Base-by-base conservation (phyloP, 2,329 filamentous ascomycete species). In the Polytolypa hystricis region DNA sequence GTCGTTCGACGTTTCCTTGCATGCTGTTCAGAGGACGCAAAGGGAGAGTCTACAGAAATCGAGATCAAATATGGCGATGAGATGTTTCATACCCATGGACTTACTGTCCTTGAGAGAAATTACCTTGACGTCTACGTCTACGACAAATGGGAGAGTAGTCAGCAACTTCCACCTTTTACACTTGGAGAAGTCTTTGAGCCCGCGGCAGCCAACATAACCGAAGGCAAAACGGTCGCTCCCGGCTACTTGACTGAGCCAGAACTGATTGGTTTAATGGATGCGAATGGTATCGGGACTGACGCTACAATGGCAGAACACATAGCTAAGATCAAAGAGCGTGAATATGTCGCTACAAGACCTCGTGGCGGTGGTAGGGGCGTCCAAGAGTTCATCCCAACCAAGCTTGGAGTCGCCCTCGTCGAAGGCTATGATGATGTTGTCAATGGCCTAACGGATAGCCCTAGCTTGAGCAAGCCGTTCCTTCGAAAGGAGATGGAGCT, bases 231-330 rank as follows among this genome's bases (percentile, higher is more conserved):
- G 0, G 74, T 72, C 1, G 69, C 87, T 9, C 91, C 91, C 0
- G 75, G 72, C 15, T 95, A 93, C 55, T 70, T 98, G 19, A 96
- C 91, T 0, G 91, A 98, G 56, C 87, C 91, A 0, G 91, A 98
- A 55, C 69, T 98, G 17, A 94, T 98, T 54, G 82, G 81, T 3
- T 72, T 98, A 8, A 98, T 98, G 91, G 91, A 98, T 62, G 87
- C 85, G 30, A 98, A 98, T 55, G 91, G 91, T 2, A 98, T 98
- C 45, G 91, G 91, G 9, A 98, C 91, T 7, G 91, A 98, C 63
- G 91, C 91, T 5, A 98, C 91, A 1, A 98, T 98, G 91, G 91
- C 91, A 0, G 91, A 98, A 51, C 91, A 98, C 55, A 98, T 98
- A 51, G 78, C 84, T 41, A 98, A 89, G 60, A 93, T 98, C 50